phyloP scores from a whole-genome alignment of 257 asterid genomes.

The Przewalskia tangutica region DNA sequence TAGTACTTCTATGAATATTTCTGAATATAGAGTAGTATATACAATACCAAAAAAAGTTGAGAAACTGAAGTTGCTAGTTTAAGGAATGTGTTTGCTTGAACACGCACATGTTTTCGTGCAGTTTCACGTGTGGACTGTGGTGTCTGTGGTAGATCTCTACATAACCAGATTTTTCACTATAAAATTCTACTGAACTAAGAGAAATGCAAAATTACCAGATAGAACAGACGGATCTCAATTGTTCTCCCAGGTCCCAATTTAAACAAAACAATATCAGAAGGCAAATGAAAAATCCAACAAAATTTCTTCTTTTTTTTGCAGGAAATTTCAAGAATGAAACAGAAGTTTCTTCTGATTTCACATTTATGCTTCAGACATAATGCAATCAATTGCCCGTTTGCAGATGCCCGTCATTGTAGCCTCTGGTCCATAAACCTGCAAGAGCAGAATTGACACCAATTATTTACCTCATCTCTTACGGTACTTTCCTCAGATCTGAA shows the following conservation, averaged over 20 bases:
- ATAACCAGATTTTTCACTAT: background rate
- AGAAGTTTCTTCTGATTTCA: background rate
- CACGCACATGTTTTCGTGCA: no score
- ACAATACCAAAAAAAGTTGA: no score
- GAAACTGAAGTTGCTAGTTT: no score
- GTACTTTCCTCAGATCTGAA: background rate
- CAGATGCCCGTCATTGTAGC: conserved; percentile 92
- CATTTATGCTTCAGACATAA: conserved; percentile 47
- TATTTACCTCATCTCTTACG: background rate
- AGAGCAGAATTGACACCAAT: background rate
- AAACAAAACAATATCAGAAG: background rate
- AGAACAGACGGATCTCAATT: background rate
- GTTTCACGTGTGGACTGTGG: no score
- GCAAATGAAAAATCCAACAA: background rate
- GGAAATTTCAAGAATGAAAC: background rate
- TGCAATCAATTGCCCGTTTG: conserved; percentile 72
- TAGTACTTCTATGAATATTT: no score
- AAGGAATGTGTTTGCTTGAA: no score
- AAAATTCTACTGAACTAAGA: background rate
- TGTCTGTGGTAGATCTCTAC: no score
- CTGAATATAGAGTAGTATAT: no score
- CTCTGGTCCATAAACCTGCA: conserved; percentile 81
- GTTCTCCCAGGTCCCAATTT: background rate
- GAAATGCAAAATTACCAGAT: background rate
- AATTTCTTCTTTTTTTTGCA: background rate